These are phyloP conservation scores for Neohortaea acidophila DNA, from an alignment of 495 filamentous ascomycete species.

Conservation along the genomic window DNA sequence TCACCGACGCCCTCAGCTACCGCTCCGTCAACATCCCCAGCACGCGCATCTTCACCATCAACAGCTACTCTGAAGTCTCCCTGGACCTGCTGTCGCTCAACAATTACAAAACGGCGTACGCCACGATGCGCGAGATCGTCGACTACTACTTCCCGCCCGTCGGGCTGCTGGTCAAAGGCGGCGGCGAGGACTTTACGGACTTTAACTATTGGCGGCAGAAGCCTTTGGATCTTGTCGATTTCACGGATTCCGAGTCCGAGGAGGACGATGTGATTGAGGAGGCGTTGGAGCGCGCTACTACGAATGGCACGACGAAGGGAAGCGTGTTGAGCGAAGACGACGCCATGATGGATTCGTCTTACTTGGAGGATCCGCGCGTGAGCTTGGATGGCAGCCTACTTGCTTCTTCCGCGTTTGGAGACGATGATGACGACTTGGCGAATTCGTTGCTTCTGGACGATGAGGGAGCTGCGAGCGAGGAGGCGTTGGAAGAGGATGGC, in stretches of 20 bases:
- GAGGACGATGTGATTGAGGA: conserved; percentile 9
- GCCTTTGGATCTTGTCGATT: conserved; percentile 26
- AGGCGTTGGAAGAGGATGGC: conserved; percentile 28
- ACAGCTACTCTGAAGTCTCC: conserved; percentile 93
- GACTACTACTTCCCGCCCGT: conserved; percentile 83
- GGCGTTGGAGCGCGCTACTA: not conserved
- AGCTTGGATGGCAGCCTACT: conserved; percentile 1
- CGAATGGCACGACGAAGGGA: not conserved
- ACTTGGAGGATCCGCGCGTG: not conserved
- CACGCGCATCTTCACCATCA: conserved; percentile 95
- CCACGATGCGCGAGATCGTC: conserved; percentile 86
- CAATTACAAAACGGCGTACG: conserved; percentile 92
- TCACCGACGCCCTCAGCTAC: conserved; percentile 94
- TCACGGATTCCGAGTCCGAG: conserved; percentile 27
- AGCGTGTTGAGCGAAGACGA: conserved; percentile 1
- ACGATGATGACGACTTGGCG: conserved; percentile 22
- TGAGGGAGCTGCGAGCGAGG: conserved; percentile 28
- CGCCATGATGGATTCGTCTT: conserved; percentile 1
- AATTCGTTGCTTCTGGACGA: conserved; percentile 19
- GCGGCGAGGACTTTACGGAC: conserved; percentile 30
- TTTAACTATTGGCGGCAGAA: conserved; percentile 31
- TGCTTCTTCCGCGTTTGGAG: conserved; percentile 17
- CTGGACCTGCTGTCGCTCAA: conserved; percentile 80
- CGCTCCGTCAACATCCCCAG: conserved; percentile 88
- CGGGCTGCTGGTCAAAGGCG: conserved; percentile 23